Percentiles rank a stretch among this genome's conserved stretches.
Evolutionary conservation across 768 basidiomycete species (phyloP).

Genomic region (Phaffia tasmanica): DNA sequence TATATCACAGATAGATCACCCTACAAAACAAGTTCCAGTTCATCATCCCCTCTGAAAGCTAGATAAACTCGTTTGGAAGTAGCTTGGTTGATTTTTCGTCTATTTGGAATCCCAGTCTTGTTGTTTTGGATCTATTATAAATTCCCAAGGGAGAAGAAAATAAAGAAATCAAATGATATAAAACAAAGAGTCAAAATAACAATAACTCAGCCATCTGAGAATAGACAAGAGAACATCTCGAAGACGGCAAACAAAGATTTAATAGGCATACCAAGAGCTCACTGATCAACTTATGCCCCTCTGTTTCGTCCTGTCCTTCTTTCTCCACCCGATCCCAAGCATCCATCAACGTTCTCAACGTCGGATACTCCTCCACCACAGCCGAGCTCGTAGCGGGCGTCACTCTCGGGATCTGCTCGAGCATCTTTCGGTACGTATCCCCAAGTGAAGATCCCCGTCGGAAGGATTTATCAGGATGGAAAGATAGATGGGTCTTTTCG

Average conservation of each 20-base stretch:
- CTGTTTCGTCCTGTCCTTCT: conserved; percentile 24
- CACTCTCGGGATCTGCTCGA: conserved; percentile 36
- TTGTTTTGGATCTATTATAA: conserved; percentile 6
- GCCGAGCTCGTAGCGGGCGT: conserved; percentile 33
- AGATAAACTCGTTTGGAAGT: conserved; percentile 31
- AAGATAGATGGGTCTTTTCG: conserved; percentile 35
- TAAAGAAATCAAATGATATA: too few species aligned
- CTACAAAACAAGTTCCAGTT: too few species aligned
- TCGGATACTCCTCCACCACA: conserved; percentile 31
- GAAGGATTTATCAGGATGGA: conserved; percentile 31
- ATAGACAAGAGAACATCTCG: conserved; percentile 29
- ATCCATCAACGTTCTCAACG: conserved; percentile 34
- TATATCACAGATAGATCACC: too few species aligned
- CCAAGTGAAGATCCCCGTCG: conserved; percentile 28
- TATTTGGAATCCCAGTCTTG: conserved; percentile 2
- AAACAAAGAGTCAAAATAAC: too few species aligned
- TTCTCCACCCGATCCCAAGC: conserved; percentile 33
- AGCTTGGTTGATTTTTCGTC: conserved; percentile 21
- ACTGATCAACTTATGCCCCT: conserved; percentile 28
- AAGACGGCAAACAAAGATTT: conserved; percentile 29
- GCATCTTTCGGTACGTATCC: conserved; percentile 35
- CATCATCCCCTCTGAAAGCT: conserved; percentile 31
- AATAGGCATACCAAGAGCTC: conserved; percentile 32
- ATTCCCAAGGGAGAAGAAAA: too few species aligned
- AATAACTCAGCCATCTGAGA: conserved; percentile 20